A percentile compares a stretch with the other conserved stretches of the same genome.
These are phyloP conservation scores for Ophiosphaerella korrae DNA, from an alignment of 2,329 filamentous ascomycete genomes.

Conservation along the genomic window DNA sequence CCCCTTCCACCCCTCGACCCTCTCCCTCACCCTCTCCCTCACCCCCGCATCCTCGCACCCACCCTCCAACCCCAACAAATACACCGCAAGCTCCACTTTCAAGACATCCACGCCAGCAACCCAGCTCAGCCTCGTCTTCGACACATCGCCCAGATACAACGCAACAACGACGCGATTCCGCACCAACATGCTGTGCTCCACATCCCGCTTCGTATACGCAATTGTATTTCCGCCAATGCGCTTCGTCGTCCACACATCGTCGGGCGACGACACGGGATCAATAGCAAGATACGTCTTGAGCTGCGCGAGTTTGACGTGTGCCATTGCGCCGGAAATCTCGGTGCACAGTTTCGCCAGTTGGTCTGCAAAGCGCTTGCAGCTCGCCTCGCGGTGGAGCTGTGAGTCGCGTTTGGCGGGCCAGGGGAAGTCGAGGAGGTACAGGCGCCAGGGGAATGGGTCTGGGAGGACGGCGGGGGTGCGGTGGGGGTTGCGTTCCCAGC, in stretches of 20 bases:
- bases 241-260: not conserved
- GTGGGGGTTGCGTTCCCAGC: conserved; percentile 27
- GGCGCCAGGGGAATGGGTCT: conserved; percentile 27
- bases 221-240: not conserved
- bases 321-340: conserved; percentile 17
- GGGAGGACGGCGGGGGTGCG: conserved; percentile 26
- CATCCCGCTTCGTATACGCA: not conserved
- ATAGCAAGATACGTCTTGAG: conserved; percentile 8
- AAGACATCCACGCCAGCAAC: conserved; percentile 27
- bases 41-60: not conserved
- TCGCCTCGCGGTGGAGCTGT: not conserved
- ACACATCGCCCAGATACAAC: conserved; percentile 27
- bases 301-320: conserved; percentile 19
- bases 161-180: conserved; percentile 21
- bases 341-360: conserved; percentile 19
- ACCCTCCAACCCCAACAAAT: conserved; percentile 12
- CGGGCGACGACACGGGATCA: not conserved
- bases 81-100: conserved; percentile 29
- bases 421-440: conserved; percentile 35
- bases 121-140: conserved; percentile 26
- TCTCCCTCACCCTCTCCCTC: conserved; percentile 7
- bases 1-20: conserved; percentile 24
- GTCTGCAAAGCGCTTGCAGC: conserved; percentile 23
- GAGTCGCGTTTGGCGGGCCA: conserved; percentile 1
- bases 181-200: conserved; percentile 9